Percentiles rank a stretch among this genome's conserved stretches.
phyloP scores from a whole-genome alignment of 73 alveolate species.

The Effrenium voratum region DNA sequence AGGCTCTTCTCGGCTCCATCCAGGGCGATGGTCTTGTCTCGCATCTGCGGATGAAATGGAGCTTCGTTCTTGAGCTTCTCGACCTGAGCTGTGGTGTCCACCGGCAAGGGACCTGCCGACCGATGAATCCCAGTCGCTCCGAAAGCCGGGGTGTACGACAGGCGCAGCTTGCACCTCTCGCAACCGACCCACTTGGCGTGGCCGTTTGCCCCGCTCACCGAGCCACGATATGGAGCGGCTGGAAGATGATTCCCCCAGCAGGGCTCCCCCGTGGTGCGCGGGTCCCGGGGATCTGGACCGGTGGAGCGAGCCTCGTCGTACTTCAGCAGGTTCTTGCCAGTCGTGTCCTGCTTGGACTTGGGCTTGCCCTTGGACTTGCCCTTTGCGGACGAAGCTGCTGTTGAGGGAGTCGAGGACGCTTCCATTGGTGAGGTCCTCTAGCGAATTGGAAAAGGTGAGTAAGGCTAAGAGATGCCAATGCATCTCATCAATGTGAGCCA shows the following conservation, averaged over 20 bases:
- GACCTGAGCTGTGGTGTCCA: neutral
- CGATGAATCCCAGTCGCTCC: neutral
- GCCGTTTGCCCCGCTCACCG: neutral
- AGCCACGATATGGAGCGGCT: neutral
- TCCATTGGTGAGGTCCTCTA: too few species aligned
- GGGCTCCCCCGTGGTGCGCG: neutral
- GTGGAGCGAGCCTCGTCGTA: neutral
- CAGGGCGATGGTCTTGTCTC: neutral
- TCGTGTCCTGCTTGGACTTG: neutral
- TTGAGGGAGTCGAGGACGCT: neutral
- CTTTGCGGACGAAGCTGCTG: neutral
- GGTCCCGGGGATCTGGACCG: conserved; percentile 7
- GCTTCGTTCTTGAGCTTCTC: neutral
- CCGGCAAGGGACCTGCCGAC: neutral
- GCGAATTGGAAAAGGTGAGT: too few species aligned
- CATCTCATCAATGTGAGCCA: too few species aligned
- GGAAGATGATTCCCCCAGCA: neutral
- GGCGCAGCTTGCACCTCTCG: neutral
- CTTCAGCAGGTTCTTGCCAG: neutral
- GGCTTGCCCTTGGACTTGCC: neutral
- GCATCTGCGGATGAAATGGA: neutral
- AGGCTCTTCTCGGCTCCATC: conserved; percentile 15
- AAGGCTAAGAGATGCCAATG: too few species aligned
- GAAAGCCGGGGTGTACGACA: neutral
- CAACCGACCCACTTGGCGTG: neutral